Conservation (phyloP, 176 grass and related monocot genomes). For the Carex pumila region DNA sequence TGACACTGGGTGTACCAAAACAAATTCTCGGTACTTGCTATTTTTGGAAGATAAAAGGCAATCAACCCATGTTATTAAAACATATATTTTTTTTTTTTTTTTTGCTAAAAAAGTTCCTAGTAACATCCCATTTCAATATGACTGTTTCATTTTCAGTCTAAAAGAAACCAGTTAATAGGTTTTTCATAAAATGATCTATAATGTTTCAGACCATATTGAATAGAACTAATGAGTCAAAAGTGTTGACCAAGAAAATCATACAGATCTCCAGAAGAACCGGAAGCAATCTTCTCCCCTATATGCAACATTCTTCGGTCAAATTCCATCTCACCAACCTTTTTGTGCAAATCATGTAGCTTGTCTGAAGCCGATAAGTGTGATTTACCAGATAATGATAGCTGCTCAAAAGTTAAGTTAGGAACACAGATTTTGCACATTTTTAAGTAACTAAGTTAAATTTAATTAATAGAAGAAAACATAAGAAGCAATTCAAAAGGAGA, state of each 20-base stretch:
- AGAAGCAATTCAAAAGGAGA: neutral
- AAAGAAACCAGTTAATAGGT: neutral
- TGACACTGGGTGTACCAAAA: no score
- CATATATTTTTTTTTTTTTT: no score
- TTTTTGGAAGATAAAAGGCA: no score
- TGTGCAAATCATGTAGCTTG: slow-evolving; percentile 42
- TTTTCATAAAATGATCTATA: neutral
- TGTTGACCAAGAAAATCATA: slow-evolving; percentile 34
- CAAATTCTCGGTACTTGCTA: no score
- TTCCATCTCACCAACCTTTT: slow-evolving; percentile 57
- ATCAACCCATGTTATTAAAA: no score
- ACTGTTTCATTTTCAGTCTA: neutral
- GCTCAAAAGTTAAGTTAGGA: slow-evolving; percentile 17
- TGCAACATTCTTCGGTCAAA: slow-evolving; percentile 69
- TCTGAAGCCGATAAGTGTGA: slow-evolving; percentile 37
- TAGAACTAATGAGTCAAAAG: neutral
- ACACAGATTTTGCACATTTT: neutral
- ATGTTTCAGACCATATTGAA: neutral
- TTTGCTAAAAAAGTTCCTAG: neutral
- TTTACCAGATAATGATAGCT: slow-evolving; percentile 63
- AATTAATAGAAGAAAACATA: neutral
- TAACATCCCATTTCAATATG: neutral
- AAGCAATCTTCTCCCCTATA: slow-evolving; percentile 65
- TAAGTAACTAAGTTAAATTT: neutral
- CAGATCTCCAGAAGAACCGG: slow-evolving; percentile 90